phyloP scores from a whole-genome alignment of 805 yeast species.

The Kockiozyma suomiensis region DNA sequence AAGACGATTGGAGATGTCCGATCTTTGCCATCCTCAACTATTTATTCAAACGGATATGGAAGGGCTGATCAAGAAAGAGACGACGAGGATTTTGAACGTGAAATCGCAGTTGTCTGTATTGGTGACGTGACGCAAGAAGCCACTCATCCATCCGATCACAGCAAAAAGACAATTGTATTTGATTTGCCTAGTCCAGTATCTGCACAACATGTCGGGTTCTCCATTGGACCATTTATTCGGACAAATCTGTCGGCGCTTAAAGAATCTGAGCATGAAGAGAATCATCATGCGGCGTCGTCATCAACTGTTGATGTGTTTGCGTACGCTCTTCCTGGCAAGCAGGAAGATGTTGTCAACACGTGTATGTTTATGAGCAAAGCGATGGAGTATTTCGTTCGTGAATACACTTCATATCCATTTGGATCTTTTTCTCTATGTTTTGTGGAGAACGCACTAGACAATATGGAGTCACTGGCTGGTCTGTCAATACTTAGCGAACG shows the following conservation, averaged over 20 bases:
- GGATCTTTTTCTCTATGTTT: slow-evolving; percentile 78
- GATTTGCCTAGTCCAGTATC: slow-evolving; percentile 80
- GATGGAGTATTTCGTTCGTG: slow-evolving; percentile 78
- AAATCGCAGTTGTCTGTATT: slow-evolving; percentile 47
- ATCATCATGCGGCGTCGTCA: slow-evolving; percentile 37
- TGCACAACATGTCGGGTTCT: slow-evolving; percentile 95
- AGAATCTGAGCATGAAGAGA: slow-evolving; percentile 42
- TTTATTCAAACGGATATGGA: background rate
- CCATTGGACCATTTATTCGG: slow-evolving; percentile 82
- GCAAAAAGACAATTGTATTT: slow-evolving; percentile 74
- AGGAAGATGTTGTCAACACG: slow-evolving; percentile 63
- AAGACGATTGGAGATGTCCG: slow-evolving; percentile 75
- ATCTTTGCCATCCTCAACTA: slow-evolving; percentile 28
- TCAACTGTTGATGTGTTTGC: slow-evolving; percentile 50
- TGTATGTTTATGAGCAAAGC: slow-evolving; percentile 77
- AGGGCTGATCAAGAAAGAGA: slow-evolving; percentile 28
- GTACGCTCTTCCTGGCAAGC: slow-evolving; percentile 64
- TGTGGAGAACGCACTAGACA: slow-evolving; percentile 57
- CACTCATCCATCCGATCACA: slow-evolving; percentile 73
- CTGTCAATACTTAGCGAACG: slow-evolving; percentile 62
- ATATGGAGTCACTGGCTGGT: slow-evolving; percentile 71
- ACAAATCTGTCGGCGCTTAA: slow-evolving; percentile 54
- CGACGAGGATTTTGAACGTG: slow-evolving; percentile 46
- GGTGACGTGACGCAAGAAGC: slow-evolving; percentile 54
- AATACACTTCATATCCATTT: slow-evolving; percentile 92